Base-by-base conservation (phyloP, 768 basidiomycete genomes). In the Leccinum barrowsii region DNA sequence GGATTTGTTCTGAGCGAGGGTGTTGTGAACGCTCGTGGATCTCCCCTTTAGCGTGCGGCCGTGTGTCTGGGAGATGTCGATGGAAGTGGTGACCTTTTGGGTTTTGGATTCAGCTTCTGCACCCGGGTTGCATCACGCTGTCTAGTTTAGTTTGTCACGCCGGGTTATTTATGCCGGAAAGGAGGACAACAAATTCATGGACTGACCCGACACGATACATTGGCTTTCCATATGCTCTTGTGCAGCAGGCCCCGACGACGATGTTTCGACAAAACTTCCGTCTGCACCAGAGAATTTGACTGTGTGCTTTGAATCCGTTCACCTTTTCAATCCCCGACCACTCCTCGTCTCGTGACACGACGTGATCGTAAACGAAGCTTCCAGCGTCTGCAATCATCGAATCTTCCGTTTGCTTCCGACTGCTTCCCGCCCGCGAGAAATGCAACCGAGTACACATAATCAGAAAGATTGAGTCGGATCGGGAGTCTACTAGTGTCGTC, bases 221-320 rank as follows among this genome's bases (percentile, higher is more conserved):
- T 22, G 79, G 89, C 66, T 84, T 85, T 54, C 91, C 92, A 66
- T 87, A 89, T 28, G 76, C 64, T 89, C 88, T 40, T 83, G 82
- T 11, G 90, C 90, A 28, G 87, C 89, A 15, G 80, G 78, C 2
- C 85, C 24, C 24, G 24, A 24, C 24, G 24, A 24, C 24, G 24
- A 24, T 3, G 89, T 92, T 66, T 94, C 90, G 24, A 92, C 83
- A 69, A 87, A 93, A 44, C 78, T 87, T 57, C 84, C 85, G 67
- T 93, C 87, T 64, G 81, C 90, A 24, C 24, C 24, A 24, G 24
- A 24, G 24, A 24, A 24, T 24, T 24, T 24, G 24, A 24, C 24
- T 24, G 24, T 24, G 24, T 24, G 24, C 24, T 24, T 24, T 24
- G 24, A 24, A 24, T 24, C 24, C 24, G 24, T 24, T 24, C 24